phyloP scores from a whole-genome alignment of 164 flowering plant genomes.

The Annona squamosa region DNA sequence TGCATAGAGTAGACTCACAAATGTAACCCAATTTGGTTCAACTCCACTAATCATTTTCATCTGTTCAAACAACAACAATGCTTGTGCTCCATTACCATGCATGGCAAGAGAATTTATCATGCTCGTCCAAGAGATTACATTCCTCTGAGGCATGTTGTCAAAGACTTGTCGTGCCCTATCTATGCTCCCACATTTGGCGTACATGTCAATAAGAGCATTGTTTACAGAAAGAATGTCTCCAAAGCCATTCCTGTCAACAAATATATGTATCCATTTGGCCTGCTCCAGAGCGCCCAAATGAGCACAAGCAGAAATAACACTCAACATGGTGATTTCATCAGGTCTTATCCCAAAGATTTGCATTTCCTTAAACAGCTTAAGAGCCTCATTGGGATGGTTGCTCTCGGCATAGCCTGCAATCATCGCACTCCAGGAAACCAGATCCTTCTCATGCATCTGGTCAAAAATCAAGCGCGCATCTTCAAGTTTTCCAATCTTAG shows the following conservation, averaged over 20 bases:
- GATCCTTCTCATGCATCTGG: constrained; percentile 51
- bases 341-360: constrained; percentile 40
- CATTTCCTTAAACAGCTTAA: constrained; percentile 51
- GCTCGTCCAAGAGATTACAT: constrained; percentile 75
- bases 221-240: constrained; percentile 37
- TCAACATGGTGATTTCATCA: constrained; percentile 61
- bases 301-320: constrained; percentile 80
- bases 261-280: constrained; percentile 50
- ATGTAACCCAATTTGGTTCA: constrained; percentile 62
- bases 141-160: constrained; percentile 43
- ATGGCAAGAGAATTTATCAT: constrained; percentile 64
- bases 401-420: constrained; percentile 74
- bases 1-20: constrained; percentile 64
- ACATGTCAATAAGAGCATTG: constrained; percentile 84
- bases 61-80: constrained; percentile 41
- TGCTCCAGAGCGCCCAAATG: constrained; percentile 58
- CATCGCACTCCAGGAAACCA: constrained; percentile 87
- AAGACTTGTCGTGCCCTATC: constrained; percentile 47
- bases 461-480: constrained; percentile 58
- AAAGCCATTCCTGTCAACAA: constrained; percentile 39
- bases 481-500: constrained; percentile 40
- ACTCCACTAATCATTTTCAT: constrained; percentile 44
- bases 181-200: constrained; percentile 75
- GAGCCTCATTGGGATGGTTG: constrained; percentile 50
- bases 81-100: constrained; percentile 56